Evolutionary conservation across 768 basidiomycete species (phyloP).

Genomic region (Tricholoma flavovirens): DNA sequence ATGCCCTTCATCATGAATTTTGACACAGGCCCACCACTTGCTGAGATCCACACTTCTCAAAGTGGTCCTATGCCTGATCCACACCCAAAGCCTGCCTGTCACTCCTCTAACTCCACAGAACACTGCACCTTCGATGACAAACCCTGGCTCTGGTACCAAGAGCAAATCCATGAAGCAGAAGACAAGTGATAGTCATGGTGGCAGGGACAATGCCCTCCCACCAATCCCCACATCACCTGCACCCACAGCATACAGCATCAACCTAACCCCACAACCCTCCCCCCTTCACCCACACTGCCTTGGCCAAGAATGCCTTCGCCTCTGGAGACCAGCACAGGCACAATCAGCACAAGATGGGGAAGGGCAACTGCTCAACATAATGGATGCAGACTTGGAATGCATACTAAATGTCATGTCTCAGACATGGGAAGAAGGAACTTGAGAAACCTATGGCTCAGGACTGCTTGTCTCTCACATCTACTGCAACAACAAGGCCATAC

Average conservation of each 20-base stretch:
- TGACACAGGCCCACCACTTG: neutral
- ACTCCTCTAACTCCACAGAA: too few species aligned
- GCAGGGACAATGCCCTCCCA: neutral
- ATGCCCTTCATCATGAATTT: too few species aligned
- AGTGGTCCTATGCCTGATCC: neutral
- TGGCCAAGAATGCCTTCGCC: slow-evolving; percentile 16
- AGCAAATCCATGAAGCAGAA: too few species aligned
- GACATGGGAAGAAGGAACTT: slow-evolving; percentile 2
- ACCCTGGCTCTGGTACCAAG: too few species aligned
- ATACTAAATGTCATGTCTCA: neutral
- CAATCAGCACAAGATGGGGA: neutral
- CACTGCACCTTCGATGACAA: too few species aligned
- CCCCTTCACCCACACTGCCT: too few species aligned
- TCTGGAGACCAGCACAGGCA: slow-evolving; percentile 17
- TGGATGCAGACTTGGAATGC: neutral
- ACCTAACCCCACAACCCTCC: too few species aligned
- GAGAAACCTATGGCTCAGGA: too few species aligned
- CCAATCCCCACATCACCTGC: neutral
- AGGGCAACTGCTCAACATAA: neutral
- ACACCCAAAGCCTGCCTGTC: too few species aligned
- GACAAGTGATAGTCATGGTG: neutral
- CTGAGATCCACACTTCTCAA: neutral
- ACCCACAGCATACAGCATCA: too few species aligned
- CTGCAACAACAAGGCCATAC: too few species aligned
- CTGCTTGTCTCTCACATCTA: slow-evolving; percentile 25